These are phyloP conservation scores for Neltuma alba DNA, from an alignment of 306 rosid genomes.

Conservation along the genomic window DNA sequence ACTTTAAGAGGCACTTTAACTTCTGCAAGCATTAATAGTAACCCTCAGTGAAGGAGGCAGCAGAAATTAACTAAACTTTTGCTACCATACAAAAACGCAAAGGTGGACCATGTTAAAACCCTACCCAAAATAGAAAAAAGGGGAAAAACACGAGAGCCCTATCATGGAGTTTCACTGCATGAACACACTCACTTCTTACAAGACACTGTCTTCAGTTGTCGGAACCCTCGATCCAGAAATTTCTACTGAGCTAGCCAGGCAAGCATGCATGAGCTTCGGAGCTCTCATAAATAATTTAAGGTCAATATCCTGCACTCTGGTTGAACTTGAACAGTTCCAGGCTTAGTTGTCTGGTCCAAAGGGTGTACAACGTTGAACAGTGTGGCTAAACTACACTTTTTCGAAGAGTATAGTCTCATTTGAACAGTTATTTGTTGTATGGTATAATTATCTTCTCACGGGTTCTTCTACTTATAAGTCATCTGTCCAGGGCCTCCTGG, in stretches of 20 bases:
- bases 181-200: conserved; percentile 16
- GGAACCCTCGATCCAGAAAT: background rate
- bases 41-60: background rate
- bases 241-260: background rate
- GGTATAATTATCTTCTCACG: conserved; percentile 18
- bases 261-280: background rate
- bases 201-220: conserved; percentile 6
- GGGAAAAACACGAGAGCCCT: background rate
- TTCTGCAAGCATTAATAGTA: conserved; percentile 10
- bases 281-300: conserved; percentile 42
- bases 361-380: conserved; percentile 34
- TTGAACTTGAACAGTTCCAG: conserved; percentile 30
- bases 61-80: background rate
- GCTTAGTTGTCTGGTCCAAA: conserved; percentile 38
- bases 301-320: conserved; percentile 33
- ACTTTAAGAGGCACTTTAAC: background rate
- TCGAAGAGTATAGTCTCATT: conserved; percentile 31
- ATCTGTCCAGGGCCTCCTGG: too few relatives aligned
- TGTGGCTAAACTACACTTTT: background rate
- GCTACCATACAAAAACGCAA: conserved; percentile 12
- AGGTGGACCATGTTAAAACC: conserved; percentile 17
- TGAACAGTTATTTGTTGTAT: conserved; percentile 10
- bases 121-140: conserved; percentile 7
- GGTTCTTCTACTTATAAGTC: background rate
- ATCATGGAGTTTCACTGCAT: conserved; percentile 4